Conservation (phyloP, 2,329 filamentous ascomycete species). For the Phaeophleospora eucalypticola region DNA sequence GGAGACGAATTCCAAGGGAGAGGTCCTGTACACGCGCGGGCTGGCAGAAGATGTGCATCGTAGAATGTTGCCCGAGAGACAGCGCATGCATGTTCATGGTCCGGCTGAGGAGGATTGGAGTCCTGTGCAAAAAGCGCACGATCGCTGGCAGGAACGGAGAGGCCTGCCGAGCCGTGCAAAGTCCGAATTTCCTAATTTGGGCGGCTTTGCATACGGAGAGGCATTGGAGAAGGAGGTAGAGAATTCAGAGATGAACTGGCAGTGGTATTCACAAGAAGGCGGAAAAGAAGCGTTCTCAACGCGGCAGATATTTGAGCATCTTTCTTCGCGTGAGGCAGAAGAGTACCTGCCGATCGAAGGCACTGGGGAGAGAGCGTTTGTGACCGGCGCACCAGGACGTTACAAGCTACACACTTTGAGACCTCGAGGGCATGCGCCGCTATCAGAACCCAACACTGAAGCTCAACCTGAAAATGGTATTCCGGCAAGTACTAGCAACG, state of each 20-base stretch:
- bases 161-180: slow-evolving; percentile 51
- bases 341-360: slow-evolving; percentile 41
- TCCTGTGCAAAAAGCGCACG: slow-evolving; percentile 45
- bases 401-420: slow-evolving; percentile 43
- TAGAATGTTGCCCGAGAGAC: neutral
- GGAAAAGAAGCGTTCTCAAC: slow-evolving; percentile 40
- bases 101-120: slow-evolving; percentile 47
- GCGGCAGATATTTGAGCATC: slow-evolving; percentile 37
- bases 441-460: slow-evolving; percentile 44
- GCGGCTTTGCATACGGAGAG: slow-evolving; percentile 42
- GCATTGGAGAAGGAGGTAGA: slow-evolving; percentile 40
- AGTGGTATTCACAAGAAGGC: slow-evolving; percentile 50
- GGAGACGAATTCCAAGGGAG: no score
- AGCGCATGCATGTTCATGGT: slow-evolving; percentile 41
- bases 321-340: slow-evolving; percentile 38
- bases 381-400: slow-evolving; percentile 48
- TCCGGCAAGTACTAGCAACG: slow-evolving; percentile 25
- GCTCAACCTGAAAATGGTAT: slow-evolving; percentile 9
- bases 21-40: slow-evolving; percentile 26
- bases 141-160: slow-evolving; percentile 50
- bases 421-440: slow-evolving; percentile 41
- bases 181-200: no score
- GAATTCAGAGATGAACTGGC: slow-evolving; percentile 47
- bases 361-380: slow-evolving; percentile 37
- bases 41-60: slow-evolving; percentile 19